Conservation (phyloP, 108 stramenopile genomes). For the Stephanodiscus triporus region DNA sequence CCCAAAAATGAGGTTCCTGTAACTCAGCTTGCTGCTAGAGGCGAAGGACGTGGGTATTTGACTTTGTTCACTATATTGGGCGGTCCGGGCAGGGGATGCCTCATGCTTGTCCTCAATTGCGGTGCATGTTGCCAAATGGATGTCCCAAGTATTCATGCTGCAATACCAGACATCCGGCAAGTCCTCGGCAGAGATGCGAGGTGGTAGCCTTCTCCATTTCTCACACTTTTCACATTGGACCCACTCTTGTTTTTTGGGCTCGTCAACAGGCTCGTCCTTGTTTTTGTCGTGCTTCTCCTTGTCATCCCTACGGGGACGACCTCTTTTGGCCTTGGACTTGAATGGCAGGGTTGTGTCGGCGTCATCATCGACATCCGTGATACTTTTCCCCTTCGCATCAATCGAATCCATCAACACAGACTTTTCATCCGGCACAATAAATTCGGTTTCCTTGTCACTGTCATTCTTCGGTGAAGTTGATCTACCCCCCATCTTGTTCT, state of each 20-base stretch:
- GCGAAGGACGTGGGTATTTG: conserved; percentile 33
- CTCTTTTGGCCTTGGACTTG: conserved; percentile 32
- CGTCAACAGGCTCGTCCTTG: conserved; percentile 36
- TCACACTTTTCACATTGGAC: conserved; percentile 89
- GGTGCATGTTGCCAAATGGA: conserved; percentile 68
- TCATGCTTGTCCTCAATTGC: conserved; percentile 82
- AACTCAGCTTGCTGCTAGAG: conserved; percentile 66
- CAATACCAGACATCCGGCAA: conserved; percentile 86
- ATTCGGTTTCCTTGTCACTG: conserved; percentile 28
- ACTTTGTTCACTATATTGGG: conserved; percentile 48
- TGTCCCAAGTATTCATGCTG: conserved; percentile 86
- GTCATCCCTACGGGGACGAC: conserved; percentile 56
- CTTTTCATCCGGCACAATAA: conserved; percentile 2
- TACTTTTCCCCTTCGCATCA: conserved; percentile 9
- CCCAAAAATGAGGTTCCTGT: conserved; percentile 86
- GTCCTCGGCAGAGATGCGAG: conserved; percentile 70
- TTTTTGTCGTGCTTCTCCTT: conserved; percentile 29
- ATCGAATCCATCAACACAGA: background rate
- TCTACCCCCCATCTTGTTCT: conserved; percentile 6
- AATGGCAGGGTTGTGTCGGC: background rate
- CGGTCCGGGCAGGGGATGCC: conserved; percentile 48
- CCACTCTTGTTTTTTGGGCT: conserved; percentile 70
- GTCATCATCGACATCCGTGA: conserved; percentile 12
- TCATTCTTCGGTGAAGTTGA: conserved; percentile 14
- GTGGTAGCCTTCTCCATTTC: conserved; percentile 83